Evolutionary conservation across 768 basidiomycete species (phyloP), one percentile per base, ranked within the genome.

Genomic region (Phylloporus sp.): DNA sequence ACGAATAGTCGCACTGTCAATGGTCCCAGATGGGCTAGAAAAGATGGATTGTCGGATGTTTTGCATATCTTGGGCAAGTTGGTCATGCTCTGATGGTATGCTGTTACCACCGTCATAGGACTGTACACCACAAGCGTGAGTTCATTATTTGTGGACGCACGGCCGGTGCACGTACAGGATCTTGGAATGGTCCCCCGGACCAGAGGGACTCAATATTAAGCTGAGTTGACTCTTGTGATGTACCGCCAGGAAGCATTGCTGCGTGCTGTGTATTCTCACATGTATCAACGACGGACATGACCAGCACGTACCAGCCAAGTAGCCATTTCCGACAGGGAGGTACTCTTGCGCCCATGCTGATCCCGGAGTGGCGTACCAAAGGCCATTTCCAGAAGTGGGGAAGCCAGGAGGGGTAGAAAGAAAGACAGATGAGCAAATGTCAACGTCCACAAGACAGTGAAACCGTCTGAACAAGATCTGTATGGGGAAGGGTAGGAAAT

Each of bases 131-230:
- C 41, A 20, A 20, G 18, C 12, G 26, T 29, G 34, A 47, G 38
- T 22, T 16, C 15, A 15, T 34, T 36, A 15, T 26, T 20, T 45
- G 23, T 18, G 31, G 41, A 47, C 0, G 7, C 27, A 39, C 12
- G 28, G 12, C 6, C 6, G 12, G 42, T 26, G 13, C 15, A 67
- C 75, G 27, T 61, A 86, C 85, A 10, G 78, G 75, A 59, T 86
- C 80, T 42, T 79, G 74, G 55, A 86, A 86, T 8, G 85, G 83
- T 4, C 87, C 87, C 18, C 87, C 87, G 18, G 81, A 76, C 87
- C 88, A 89, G 9, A 90, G 70, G 13, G 83, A 82, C 60, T 90
- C 87, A 41, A 90, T 83, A 61, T 90, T 89, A 24, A 90, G 70
- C 54, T 85, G 84, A 10, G 76, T 81, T 15, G 70, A 70, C 65